Base-by-base conservation (phyloP, 2,329 filamentous ascomycete genomes). In the Simplicillium aogashimaense region DNA sequence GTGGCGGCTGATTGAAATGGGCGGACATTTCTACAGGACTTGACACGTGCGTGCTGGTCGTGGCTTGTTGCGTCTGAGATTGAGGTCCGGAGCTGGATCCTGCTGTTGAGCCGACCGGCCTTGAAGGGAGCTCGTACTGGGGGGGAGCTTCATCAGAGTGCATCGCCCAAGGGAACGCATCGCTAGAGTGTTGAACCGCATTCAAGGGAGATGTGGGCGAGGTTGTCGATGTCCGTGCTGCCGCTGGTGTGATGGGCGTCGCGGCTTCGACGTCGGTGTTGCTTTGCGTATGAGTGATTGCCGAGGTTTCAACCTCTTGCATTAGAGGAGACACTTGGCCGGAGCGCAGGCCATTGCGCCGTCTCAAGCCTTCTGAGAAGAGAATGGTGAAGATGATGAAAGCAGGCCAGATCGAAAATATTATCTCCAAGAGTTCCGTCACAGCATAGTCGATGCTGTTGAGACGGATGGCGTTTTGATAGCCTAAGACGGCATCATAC, bases 331-430 rank as follows among this genome's bases (percentile, higher is more conserved):
- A 45, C 7, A 50, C 44, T 15, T 34, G 8, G 4, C 39, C 46
- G 1, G 53, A 52, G 50, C 54, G 13, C 11, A 32, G 15, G 12
- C 13, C 15, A 15, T 32, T 12, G 11, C 30, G 30, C 11, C 15
- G 6, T 12, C 15, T 32, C 13, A 32, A 5, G 12, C 30, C 30
- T 12, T 32, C 30, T 5, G 43, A 42, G 30, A 55, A 58, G 2
- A 57, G 40, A 11, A 60, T 28, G 11, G 36, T 29, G 13, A 50
- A 42, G 3, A 54, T 39, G 7, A 50, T 38, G 20, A 63, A 52
- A 3, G 45, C 40, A 0, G 52, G 47, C 50, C 52, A 56, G 2
- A 43, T 38, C 6, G 35, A 18, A 31, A 47, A 44, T n/a, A 44
- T 3, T 7, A 44, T 20, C n/a, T 11, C 13, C 8, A 44, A 7